These are phyloP conservation scores for Scortechinia acanthostroma DNA, from an alignment of 2,329 filamentous ascomycete species.

Conservation along the genomic window DNA sequence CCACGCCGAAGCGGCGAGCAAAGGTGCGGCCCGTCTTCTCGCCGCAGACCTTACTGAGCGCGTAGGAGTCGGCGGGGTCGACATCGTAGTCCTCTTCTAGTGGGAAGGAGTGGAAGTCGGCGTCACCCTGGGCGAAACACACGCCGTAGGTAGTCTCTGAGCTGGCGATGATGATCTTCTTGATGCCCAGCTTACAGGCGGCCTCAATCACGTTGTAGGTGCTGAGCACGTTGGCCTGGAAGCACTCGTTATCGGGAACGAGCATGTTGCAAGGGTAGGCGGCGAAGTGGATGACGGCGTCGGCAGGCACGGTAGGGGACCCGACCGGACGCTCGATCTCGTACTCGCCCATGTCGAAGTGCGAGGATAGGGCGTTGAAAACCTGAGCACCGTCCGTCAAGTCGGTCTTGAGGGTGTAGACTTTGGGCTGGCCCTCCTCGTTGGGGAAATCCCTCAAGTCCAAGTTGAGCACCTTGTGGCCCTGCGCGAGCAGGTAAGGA, in stretches of 20 bases:
- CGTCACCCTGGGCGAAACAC: conserved; percentile 50
- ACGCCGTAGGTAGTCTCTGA: conserved; percentile 55
- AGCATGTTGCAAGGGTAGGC: conserved; percentile 53
- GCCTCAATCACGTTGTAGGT: conserved; percentile 60
- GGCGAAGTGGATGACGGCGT: conserved; percentile 56
- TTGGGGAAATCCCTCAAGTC: conserved; percentile 18
- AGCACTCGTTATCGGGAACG: conserved; percentile 52
- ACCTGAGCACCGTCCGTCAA: conserved; percentile 24
- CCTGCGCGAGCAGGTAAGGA: conserved; percentile 16
- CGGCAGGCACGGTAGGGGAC: conserved; percentile 33
- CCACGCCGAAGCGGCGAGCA: conserved; percentile 40
- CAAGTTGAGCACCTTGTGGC: conserved; percentile 24
- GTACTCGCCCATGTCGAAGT: conserved; percentile 42
- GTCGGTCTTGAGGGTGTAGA: conserved; percentile 23
- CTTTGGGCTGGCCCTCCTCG: conserved; percentile 10
- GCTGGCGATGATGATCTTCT: conserved; percentile 53
- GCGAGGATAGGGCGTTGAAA: conserved; percentile 27
- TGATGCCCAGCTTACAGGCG: conserved; percentile 51
- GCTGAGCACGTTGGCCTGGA: conserved; percentile 41
- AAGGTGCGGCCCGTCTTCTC: conserved; percentile 49
- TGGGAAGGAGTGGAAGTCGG: conserved; percentile 49
- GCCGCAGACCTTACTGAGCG: conserved; percentile 49
- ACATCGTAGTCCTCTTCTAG: conserved; percentile 49
- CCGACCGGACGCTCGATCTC: conserved; percentile 19
- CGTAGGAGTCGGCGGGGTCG: conserved; percentile 55